These are phyloP conservation scores for Kockiozyma suomiensis DNA, from an alignment of 805 yeast species.

Conservation along the genomic window DNA sequence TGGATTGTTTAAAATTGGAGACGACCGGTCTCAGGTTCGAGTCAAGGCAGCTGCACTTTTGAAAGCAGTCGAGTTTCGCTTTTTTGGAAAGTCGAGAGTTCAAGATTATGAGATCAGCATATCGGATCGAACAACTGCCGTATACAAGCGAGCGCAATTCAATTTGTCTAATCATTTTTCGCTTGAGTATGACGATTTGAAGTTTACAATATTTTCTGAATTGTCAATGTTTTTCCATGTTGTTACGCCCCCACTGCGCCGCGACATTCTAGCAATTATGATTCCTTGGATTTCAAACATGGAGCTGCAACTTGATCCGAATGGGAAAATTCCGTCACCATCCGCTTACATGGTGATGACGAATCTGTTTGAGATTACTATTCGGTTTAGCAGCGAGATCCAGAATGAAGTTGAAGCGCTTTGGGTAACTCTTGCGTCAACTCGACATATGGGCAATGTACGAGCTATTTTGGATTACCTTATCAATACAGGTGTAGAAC, in stretches of 20 bases:
- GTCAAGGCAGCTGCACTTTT: slow-evolving; percentile 72
- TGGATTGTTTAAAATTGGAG: slow-evolving; percentile 77
- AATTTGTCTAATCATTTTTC: slow-evolving; percentile 79
- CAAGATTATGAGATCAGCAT: slow-evolving; percentile 68
- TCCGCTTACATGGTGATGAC: slow-evolving; percentile 69
- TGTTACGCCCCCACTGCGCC: slow-evolving; percentile 61
- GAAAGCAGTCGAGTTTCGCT: slow-evolving; percentile 61
- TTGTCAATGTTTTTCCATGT: slow-evolving; percentile 68
- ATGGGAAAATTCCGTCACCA: slow-evolving; percentile 46
- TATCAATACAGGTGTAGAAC: slow-evolving; percentile 64
- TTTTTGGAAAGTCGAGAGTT: slow-evolving; percentile 57
- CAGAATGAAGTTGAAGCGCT: slow-evolving; percentile 89
- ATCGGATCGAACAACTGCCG: slow-evolving; percentile 73
- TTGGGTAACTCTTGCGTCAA: slow-evolving; percentile 92
- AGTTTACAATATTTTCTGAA: slow-evolving; percentile 67
- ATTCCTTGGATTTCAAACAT: slow-evolving; percentile 93
- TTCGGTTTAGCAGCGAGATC: slow-evolving; percentile 69
- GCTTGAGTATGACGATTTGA: slow-evolving; percentile 56
- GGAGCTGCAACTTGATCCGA: slow-evolving; percentile 56
- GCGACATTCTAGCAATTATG: slow-evolving; percentile 77
- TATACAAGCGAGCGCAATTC: slow-evolving; percentile 83
- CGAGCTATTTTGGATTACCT: slow-evolving; percentile 72
- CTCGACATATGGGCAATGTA: slow-evolving; percentile 66
- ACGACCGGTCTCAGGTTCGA: slow-evolving; percentile 67
- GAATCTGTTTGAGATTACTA: slow-evolving; percentile 82